Evolutionary conservation across 495 filamentous ascomycete species (phyloP), one percentile per base, ranked within the genome.

Genomic region (Aspergillus baeticus): DNA sequence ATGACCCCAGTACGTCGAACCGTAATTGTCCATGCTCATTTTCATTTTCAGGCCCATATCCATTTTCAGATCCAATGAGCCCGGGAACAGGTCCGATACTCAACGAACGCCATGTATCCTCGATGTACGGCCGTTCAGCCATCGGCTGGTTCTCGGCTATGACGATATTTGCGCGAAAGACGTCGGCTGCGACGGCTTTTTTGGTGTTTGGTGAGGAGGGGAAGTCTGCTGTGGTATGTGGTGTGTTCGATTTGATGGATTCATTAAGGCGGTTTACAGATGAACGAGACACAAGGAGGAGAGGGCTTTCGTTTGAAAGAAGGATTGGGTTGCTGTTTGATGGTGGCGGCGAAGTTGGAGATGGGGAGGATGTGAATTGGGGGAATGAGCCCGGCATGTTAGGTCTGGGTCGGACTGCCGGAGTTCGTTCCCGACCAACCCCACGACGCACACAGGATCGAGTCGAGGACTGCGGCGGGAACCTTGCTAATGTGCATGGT

Each of bases 221-320:
- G 29, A n/a, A 50, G 49, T 14, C 17, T n/a, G 17, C 1, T 15
- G 14, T 29, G 1, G 58, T 57, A 14, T 45, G 74, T 65, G 59
- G 77, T 73, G 38, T 77, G 14, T 70, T 77, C 17, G 67, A 71
- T 51, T 77, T 75, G 54, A 96, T 95, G 6, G 81, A 69, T 45
- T 80, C 71, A 59, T 96, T 96, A 2, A 98, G 73, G 0, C 77
- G 77, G 50, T 89, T 86, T 35, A 98, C 81, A 54, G 91, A 96
- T 3, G 88, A 86, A 15, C 83, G 79, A 11, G 87, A 91, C 26
- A 98, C 89, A 5, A 88, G 77, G 0, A 98, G 81, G 47, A 98
- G 94, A 0, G 94, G 93, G 43, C 87, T 91, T 66, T 98, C 94
- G 63, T 98, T 98, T 13, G 91, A 88, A 3, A 98, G 72, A 2